Evolutionary conservation across 257 asterid species (phyloP).

Genomic region (Scutellaria barbata): DNA sequence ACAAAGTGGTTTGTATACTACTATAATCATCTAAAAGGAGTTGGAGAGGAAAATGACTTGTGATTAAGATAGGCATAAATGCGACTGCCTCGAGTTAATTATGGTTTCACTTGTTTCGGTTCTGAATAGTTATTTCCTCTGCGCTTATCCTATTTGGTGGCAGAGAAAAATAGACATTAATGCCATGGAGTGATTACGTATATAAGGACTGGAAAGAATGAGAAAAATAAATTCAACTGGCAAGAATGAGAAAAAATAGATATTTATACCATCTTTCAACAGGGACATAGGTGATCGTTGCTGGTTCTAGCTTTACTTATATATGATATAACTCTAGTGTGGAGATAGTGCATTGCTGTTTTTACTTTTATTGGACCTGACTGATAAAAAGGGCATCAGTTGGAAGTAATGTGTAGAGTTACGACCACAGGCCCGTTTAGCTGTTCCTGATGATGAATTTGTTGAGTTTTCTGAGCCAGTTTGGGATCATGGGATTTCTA

Average conservation of each 20-base stretch:
- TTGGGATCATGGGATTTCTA: not conserved
- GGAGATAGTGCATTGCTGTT: slow-evolving; percentile 1
- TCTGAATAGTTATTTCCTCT: slow-evolving; percentile 8
- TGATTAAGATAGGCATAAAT: not conserved
- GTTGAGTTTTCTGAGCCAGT: slow-evolving; percentile 11
- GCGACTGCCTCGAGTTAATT: not conserved
- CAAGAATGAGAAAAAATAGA: too few relatives aligned
- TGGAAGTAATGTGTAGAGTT: slow-evolving; percentile 5
- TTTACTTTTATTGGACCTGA: not conserved
- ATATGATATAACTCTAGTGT: not conserved
- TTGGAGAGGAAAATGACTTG: not conserved
- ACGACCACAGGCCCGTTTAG: not conserved
- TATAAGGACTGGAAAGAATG: not conserved
- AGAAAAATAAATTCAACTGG: too few relatives aligned
- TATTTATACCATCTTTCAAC: not conserved
- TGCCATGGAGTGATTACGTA: too few relatives aligned
- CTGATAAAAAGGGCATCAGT: slow-evolving; percentile 1
- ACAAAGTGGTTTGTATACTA: not conserved
- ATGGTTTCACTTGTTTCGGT: not conserved
- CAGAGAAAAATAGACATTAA: not conserved
- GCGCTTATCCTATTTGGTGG: not conserved
- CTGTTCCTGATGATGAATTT: not conserved
- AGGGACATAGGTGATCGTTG: not conserved
- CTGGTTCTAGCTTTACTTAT: slow-evolving; percentile 8
- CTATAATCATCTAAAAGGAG: slow-evolving; percentile 21